Evolutionary conservation across 2,329 filamentous ascomycete species (phyloP).

Genomic region (Neurospora sp.): DNA sequence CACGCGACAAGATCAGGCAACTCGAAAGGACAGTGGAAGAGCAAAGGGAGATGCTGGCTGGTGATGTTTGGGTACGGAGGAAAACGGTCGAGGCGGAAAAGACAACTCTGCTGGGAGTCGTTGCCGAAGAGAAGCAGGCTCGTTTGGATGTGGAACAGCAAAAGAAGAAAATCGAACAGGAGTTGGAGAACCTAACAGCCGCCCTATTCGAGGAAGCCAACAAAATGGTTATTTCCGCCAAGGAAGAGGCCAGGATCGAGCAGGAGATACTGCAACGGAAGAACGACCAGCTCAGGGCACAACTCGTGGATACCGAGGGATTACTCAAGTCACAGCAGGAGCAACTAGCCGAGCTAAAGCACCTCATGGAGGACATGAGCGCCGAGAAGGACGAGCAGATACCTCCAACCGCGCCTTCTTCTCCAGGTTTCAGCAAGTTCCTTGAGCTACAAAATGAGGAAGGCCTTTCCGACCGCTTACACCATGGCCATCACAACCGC

Average conservation of each 20-base stretch:
- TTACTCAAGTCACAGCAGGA: conserved; percentile 86
- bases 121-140: conserved; percentile 56
- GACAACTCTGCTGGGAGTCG: conserved; percentile 42
- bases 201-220: conserved; percentile 98
- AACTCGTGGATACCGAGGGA: conserved; percentile 77
- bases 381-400: conserved; percentile 63
- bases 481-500: conserved; percentile 14
- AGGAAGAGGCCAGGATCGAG: conserved; percentile 79
- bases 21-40: conserved; percentile 58
- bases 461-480: conserved; percentile 21
- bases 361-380: conserved; percentile 81
- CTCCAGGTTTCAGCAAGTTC: conserved; percentile 63
- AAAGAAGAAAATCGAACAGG: conserved; percentile 83
- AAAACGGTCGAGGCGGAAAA: conserved; percentile 67
- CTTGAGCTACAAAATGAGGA: conserved; percentile 44
- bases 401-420: conserved; percentile 68
- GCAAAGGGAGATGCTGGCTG: conserved; percentile 62
- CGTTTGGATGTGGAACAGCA: conserved; percentile 62
- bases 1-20: conserved; percentile 55
- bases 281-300: conserved; percentile 77
- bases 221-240: conserved; percentile 89
- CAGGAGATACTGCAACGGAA: conserved; percentile 72
- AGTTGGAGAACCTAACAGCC: conserved; percentile 81
- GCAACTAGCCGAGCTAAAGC: conserved; percentile 83
- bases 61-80: conserved; percentile 67